Evolutionary conservation across 1,284 basidiomycete species (phyloP), one percentile per base, ranked within the genome.

Genomic region (Malassezia caprae): DNA sequence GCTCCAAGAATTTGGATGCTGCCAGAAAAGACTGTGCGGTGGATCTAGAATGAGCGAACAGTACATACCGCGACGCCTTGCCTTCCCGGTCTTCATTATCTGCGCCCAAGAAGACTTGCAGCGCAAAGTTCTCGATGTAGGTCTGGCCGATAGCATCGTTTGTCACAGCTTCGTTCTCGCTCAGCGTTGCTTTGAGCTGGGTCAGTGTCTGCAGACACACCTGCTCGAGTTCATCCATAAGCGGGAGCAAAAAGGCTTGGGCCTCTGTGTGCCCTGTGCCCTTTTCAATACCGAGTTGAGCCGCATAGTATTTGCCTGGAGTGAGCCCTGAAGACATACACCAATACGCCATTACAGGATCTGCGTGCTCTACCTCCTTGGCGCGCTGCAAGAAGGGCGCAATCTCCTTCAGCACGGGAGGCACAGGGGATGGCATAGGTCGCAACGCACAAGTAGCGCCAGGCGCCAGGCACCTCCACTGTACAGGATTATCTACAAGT

Each of bases 301-400:
- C 87, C 41, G 89, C 91, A 75, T 89, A 85, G 78, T 90, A 96
- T 48, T 66, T 77, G 88, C 54, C 54, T 56, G 21, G 19, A n/a
- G 23, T 55, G 12, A 55, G 46, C 3, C 12, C 10, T 8, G 12
- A n/a, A 24, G 4, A 46, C 54, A 4, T 41, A 56, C 90, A 91
- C 91, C 91, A 96, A 75, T 96, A 96, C 1, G 88, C 81, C 62
- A 96, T 83, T 48, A 90, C 79, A 3, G 88, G 86, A 64, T 96
- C 90, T 55, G 85, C 83, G 13, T 78, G 78, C 48, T 81, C 82
- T 58, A 94, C 80, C 75, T 96, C 93, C 48, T 87, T 83, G 0
- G 90, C 87, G 46, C 91, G 82, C 71, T 89, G 88, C n/a, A 96
- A 79, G 73, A 83, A 91, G 3, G 89, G 85, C 8, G 82, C 75